phyloP scores from a whole-genome alignment of 1,284 basidiomycete genomes.

The Microbotryum saponariae region DNA sequence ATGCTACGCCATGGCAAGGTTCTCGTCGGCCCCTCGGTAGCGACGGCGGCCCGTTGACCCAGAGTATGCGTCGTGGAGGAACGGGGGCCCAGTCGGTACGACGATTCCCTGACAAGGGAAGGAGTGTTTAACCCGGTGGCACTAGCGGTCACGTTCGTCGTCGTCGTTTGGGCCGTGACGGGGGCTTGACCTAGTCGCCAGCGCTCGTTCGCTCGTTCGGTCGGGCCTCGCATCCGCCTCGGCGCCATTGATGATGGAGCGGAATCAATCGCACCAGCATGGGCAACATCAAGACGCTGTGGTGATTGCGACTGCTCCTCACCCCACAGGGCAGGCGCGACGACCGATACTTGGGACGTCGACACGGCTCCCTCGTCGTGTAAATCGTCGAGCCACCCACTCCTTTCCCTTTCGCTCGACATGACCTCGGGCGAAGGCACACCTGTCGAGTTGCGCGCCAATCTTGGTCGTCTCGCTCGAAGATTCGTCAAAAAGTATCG shows the following conservation, averaged over 20 bases:
- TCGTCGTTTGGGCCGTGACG: neutral
- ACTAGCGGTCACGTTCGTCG: neutral
- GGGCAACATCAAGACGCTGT: slow-evolving; percentile 2
- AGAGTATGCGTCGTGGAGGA: neutral
- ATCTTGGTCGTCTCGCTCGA: slow-evolving; percentile 18
- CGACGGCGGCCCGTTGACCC: no score
- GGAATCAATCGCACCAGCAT: neutral
- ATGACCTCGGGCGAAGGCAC: slow-evolving; percentile 4
- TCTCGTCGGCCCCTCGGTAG: no score
- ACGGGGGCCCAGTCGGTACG: neutral
- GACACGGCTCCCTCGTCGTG: no score
- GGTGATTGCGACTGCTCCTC: slow-evolving; percentile 4
- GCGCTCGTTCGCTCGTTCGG: slow-evolving; percentile 19
- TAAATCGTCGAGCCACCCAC: neutral
- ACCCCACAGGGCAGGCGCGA: neutral
- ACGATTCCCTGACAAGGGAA: neutral
- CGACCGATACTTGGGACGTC: neutral
- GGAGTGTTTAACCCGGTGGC: no score
- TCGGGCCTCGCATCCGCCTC: slow-evolving; percentile 15
- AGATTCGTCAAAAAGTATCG: slow-evolving; percentile 23
- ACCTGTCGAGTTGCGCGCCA: slow-evolving; percentile 15
- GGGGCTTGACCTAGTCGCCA: slow-evolving; percentile 16
- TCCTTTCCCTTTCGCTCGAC: neutral
- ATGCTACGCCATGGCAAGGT: no score
- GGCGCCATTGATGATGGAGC: neutral